A percentile compares a stretch with the other conserved stretches of the same genome.
These are phyloP conservation scores for Geosmithia flava DNA, from an alignment of 2,329 filamentous ascomycete species.

Conservation along the genomic window DNA sequence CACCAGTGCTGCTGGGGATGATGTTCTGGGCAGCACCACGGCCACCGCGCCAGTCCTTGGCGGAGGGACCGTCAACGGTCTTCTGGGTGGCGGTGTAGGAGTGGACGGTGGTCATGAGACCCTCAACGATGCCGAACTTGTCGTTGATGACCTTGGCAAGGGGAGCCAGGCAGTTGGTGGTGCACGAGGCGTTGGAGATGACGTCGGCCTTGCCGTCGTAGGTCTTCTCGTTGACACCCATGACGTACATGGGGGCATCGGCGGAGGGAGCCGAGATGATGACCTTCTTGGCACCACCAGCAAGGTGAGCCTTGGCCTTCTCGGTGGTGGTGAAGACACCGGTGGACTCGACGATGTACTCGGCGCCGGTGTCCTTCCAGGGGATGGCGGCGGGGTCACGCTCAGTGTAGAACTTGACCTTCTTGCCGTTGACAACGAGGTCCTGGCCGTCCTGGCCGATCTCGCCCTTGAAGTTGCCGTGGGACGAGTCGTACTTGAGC, in stretches of 20 bases:
- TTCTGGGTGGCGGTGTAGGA: constrained; percentile 99
- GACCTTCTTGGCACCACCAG: constrained; percentile 97
- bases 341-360: constrained; percentile 95
- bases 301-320: constrained; percentile 88
- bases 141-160: constrained; percentile 99
- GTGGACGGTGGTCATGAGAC: constrained; percentile 99
- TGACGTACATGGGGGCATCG: constrained; percentile 99
- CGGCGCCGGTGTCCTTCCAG: constrained; percentile 76
- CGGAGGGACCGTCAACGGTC: constrained; percentile 94
- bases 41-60: constrained; percentile 99
- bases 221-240: constrained; percentile 93
- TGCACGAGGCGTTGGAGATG: constrained; percentile 99
- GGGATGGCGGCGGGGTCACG: constrained; percentile 81
- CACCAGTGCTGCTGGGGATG: constrained; percentile 97
- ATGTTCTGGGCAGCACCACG: constrained; percentile 99
- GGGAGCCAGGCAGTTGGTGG: constrained; percentile 99
- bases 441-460: constrained; percentile 59
- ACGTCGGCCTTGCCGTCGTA: constrained; percentile 88
- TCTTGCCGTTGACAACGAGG: constrained; percentile 88
- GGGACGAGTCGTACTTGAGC: constrained; percentile 98
- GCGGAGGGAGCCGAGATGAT: constrained; percentile 84
- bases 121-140: constrained; percentile 95
- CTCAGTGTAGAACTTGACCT: constrained; percentile 88
- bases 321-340: constrained; percentile 99
- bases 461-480: constrained; percentile 92